Base-by-base conservation (phyloP, 140 eudicot species). In the Ambrosia hybrid region DNA sequence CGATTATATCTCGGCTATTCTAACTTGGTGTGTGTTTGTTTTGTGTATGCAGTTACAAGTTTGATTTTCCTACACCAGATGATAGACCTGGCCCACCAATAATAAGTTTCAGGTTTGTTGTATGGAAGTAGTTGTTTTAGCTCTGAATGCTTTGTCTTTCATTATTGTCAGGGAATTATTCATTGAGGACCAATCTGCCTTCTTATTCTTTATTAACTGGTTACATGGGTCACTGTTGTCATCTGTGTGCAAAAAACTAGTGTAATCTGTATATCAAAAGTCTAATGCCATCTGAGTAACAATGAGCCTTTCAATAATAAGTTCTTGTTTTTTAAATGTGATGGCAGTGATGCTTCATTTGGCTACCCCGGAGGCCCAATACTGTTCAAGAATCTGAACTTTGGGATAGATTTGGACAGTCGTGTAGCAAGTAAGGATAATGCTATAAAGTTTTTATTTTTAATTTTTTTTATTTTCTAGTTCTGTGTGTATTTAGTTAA, bases 321-420 rank as follows among this genome's bases (percentile, higher is more conserved):
- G 61, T 52, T 1, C 71, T 36, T 4, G 4, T 67, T 38, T 65
- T 64, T 36, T 30, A 43, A 69, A 61, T 65, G 63, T 74, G 65
- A 67, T 83, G 56, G 69, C 91, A 94, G 99, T 80, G 99, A 94
- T 76, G 99, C 99, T 64, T 94, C 99, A 30, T 94, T 94, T 86
- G 99, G 96, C 43, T 94, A 94, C 81, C 97, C 99, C 46, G 99
- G 99, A 68, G 99, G 99, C 61, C 97, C 99, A 5, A 2, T 85
- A 70, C 83, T 94, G 79, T 94, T 94, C 74, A 94, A 33, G 84
- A 94, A 94, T 73, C 80, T 94, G 84, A 94, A 94, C 62, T 94
- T 94, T 65, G 99, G 99, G 57, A 94, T 94, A 49, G 99, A 94
- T 83, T 85, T 94, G 55, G 99, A 94, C 82, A 94, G 99, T 79